A percentile compares a stretch with the other conserved stretches of the same genome.
phyloP scores from a whole-genome alignment of 2,329 filamentous ascomycete genomes.

The Proliferodiscus dingleyae region DNA sequence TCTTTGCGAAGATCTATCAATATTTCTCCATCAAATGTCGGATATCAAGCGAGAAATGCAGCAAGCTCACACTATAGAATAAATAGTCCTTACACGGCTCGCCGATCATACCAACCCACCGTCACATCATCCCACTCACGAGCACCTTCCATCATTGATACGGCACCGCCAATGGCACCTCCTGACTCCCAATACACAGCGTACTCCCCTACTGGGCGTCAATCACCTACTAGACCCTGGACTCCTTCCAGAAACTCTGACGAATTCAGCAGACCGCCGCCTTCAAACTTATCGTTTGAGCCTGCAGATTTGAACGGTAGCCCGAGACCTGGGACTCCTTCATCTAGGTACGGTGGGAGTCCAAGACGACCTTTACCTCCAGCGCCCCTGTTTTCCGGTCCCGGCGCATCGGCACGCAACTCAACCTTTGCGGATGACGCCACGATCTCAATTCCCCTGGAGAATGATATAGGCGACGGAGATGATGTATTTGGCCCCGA shows the following conservation, averaged over 20 bases:
- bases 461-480: conserved; percentile 44
- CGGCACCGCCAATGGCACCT: conserved; percentile 56
- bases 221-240: conserved; percentile 56
- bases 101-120: conserved; percentile 45
- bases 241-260: conserved; percentile 47
- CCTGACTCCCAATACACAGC: conserved; percentile 60
- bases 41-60: conserved; percentile 16
- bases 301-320: conserved; percentile 84
- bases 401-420: conserved; percentile 44
- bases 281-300: conserved; percentile 72
- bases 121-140: conserved; percentile 41
- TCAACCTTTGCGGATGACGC: conserved; percentile 59
- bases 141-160: conserved; percentile 48
- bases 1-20: conserved; percentile 19
- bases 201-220: conserved; percentile 45
- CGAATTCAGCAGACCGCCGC: conserved; percentile 63
- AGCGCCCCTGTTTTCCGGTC: conserved; percentile 72
- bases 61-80: conserved; percentile 25
- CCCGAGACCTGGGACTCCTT: conserved; percentile 84
- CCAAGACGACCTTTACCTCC: conserved; percentile 83
- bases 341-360: conserved; percentile 82
- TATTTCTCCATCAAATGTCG: conserved; percentile 34
- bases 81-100: conserved; percentile 27
- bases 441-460: conserved; percentile 67
- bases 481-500: conserved; percentile 69